These are phyloP conservation scores for Scleroderma citrinum DNA, from an alignment of 768 basidiomycete genomes.

Conservation along the genomic window DNA sequence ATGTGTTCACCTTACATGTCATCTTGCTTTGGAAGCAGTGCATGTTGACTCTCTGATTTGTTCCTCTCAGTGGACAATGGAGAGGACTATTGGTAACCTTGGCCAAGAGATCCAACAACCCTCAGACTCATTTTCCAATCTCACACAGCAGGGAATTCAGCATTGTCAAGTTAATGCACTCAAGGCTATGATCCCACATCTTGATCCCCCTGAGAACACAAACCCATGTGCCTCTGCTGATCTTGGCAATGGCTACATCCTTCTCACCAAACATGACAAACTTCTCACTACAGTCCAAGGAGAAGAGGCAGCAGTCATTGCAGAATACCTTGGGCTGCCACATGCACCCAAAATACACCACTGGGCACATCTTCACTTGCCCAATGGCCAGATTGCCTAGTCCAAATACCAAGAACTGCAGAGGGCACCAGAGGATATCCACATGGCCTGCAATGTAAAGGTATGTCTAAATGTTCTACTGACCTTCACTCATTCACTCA, in stretches of 20 bases:
- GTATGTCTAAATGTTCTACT: not conserved
- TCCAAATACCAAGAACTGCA: not conserved
- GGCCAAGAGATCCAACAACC: slow-evolving; percentile 20
- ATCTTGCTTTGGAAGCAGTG: slow-evolving; percentile 7
- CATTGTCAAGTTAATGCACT: slow-evolving; percentile 16
- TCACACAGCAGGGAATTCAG: slow-evolving; percentile 19
- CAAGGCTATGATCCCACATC: slow-evolving; percentile 8
- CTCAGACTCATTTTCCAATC: slow-evolving; percentile 22
- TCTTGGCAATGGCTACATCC: not conserved
- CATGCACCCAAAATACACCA: not conserved
- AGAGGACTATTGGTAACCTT: slow-evolving; percentile 21
- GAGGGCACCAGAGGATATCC: not conserved
- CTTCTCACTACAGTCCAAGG: not conserved
- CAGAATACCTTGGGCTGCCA: not conserved
- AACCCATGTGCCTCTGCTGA: not conserved
- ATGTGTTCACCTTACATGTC: slow-evolving; percentile 21
- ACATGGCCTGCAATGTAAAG: not conserved
- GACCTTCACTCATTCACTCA: no score
- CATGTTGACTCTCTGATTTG: slow-evolving; percentile 13
- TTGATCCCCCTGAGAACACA: not conserved
- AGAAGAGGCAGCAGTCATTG: not conserved
- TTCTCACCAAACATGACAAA: not conserved
- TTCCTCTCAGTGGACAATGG: slow-evolving; percentile 26
- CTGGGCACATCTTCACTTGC: not conserved
- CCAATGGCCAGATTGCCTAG: not conserved